These are phyloP conservation scores for Dryas drummondii DNA, from an alignment of 306 rosid genomes.

Conservation along the genomic window DNA sequence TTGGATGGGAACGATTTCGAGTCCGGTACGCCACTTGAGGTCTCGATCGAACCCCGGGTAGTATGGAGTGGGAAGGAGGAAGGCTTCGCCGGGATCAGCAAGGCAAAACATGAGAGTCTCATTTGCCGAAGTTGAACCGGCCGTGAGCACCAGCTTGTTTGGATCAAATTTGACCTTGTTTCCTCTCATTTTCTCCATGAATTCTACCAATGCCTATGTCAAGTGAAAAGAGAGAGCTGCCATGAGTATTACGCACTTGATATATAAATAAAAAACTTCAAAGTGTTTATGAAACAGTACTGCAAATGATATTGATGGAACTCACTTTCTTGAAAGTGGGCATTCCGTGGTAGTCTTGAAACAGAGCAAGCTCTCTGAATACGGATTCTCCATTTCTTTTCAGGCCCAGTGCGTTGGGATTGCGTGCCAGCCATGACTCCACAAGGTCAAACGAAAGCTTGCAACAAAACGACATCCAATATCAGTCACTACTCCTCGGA, in stretches of 20 bases:
- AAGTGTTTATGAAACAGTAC: no score
- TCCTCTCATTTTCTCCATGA: slow-evolving; percentile 68
- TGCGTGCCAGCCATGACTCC: slow-evolving; percentile 61
- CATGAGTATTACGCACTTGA: not conserved
- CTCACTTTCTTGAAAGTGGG: slow-evolving; percentile 68
- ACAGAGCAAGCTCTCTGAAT: slow-evolving; percentile 76
- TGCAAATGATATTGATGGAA: no score
- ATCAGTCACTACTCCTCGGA: not conserved
- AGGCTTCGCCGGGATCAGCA: slow-evolving; percentile 77
- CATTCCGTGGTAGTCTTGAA: slow-evolving; percentile 86
- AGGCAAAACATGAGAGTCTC: slow-evolving; percentile 87
- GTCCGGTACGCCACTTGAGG: slow-evolving; percentile 77
- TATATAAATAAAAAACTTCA: no score
- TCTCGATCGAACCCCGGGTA: slow-evolving; percentile 94
- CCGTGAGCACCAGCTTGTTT: slow-evolving; percentile 68
- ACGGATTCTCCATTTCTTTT: slow-evolving; percentile 52
- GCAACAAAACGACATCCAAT: slow-evolving; percentile 13
- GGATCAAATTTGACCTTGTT: slow-evolving; percentile 41
- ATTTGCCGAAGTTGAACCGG: slow-evolving; percentile 87
- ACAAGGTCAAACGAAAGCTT: slow-evolving; percentile 77
- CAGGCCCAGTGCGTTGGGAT: slow-evolving; percentile 53
- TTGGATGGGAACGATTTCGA: slow-evolving; percentile 70
- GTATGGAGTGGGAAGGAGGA: slow-evolving; percentile 85
- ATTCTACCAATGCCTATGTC: slow-evolving; percentile 54
- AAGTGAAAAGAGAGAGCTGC: not conserved